These are phyloP conservation scores for Waitea zeae DNA, from an alignment of 1,284 basidiomycete genomes.

Conservation along the genomic window DNA sequence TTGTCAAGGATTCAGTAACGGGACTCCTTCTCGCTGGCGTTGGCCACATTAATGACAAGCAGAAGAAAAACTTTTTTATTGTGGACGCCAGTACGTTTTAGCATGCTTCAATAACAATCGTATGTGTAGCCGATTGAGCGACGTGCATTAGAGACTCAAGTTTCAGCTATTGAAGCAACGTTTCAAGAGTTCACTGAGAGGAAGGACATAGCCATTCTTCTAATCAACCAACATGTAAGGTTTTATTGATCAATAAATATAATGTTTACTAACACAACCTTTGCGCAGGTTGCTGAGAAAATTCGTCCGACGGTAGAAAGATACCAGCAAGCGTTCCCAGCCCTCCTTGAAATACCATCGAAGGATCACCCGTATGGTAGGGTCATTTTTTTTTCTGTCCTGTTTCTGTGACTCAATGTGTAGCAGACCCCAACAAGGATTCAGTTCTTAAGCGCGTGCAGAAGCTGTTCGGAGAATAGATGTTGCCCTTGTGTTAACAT, in stretches of 20 bases:
- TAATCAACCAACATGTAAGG: conserved; percentile 93
- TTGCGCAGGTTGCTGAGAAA: conserved; percentile 82
- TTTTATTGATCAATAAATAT: no score
- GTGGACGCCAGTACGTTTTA: conserved; percentile 68
- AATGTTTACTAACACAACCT: not conserved
- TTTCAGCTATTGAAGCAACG: conserved; percentile 72
- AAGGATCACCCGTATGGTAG: conserved; percentile 87
- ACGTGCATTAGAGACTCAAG: conserved; percentile 58
- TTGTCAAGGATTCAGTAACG: conserved; percentile 83
- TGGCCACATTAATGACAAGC: conserved; percentile 74
- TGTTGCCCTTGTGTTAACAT: no score
- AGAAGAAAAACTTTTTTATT: conserved; percentile 92
- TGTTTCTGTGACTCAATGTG: conserved; percentile 3
- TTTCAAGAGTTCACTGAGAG: conserved; percentile 89
- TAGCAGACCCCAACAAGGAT: conserved; percentile 87
- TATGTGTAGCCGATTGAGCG: conserved; percentile 1
- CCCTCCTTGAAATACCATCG: conserved; percentile 91
- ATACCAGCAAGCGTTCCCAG: conserved; percentile 93
- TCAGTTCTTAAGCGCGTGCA: conserved; percentile 95
- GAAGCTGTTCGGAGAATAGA: conserved; percentile 82
- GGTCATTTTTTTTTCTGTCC: conserved; percentile 9
- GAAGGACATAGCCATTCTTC: conserved; percentile 84
- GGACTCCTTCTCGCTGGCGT: conserved; percentile 85
- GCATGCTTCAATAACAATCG: conserved; percentile 2
- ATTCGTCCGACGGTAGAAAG: conserved; percentile 91